Conservation (phyloP, 306 rosid genomes). For the Glycine tomentella region DNA sequence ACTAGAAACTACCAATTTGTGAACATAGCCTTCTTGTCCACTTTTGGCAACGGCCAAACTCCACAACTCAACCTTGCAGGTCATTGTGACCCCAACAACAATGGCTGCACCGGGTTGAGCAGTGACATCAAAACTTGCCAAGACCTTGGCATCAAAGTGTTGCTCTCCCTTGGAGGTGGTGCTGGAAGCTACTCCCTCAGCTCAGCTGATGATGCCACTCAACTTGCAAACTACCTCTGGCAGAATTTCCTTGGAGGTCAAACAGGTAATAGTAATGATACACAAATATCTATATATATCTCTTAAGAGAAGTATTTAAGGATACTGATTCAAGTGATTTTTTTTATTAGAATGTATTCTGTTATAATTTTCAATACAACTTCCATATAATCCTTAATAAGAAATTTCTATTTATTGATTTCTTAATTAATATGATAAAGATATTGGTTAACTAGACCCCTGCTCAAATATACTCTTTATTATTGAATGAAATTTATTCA, state of each 20-base stretch:
- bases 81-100: conserved; percentile 45
- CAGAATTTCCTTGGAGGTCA: conserved; percentile 58
- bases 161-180: conserved; percentile 65
- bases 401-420: too few species aligned
- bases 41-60: conserved; percentile 57
- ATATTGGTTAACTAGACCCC: too few species aligned
- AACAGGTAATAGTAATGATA: not conserved
- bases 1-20: conserved; percentile 3
- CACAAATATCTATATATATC: too few species aligned
- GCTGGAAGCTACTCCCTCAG: conserved; percentile 49
- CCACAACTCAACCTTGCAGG: conserved; percentile 51
- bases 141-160: conserved; percentile 51
- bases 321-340: too few species aligned
- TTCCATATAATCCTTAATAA: too few species aligned
- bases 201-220: conserved; percentile 52
- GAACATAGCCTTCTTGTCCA: conserved; percentile 21
- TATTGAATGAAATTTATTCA: too few species aligned
- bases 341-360: too few species aligned
- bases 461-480: too few species aligned
- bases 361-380: too few species aligned
- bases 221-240: conserved; percentile 57
- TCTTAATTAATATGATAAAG: too few species aligned
- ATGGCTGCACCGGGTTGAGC: conserved; percentile 48
- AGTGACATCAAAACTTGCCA: conserved; percentile 41
- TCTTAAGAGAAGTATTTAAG: too few species aligned